Conservation (phyloP, 2,329 filamentous ascomycete species). For the Calonectria ilicicola region DNA sequence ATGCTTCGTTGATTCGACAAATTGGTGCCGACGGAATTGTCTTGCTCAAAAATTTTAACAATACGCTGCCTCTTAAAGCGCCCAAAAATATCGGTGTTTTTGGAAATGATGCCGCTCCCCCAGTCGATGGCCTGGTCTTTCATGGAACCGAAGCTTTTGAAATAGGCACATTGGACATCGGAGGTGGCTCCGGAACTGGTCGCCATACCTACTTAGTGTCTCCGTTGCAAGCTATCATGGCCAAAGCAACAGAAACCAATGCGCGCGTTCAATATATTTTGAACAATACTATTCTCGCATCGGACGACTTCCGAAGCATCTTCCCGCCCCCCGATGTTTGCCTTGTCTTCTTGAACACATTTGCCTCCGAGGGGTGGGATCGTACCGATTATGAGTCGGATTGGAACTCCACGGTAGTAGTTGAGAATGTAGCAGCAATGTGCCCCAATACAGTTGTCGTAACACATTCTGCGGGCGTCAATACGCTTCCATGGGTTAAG, state of each 20-base stretch:
- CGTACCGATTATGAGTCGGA: conserved; percentile 59
- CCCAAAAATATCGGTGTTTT: conserved; percentile 49
- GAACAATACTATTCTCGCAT: conserved; percentile 55
- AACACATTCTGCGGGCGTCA: conserved; percentile 74
- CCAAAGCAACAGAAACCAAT: conserved; percentile 57
- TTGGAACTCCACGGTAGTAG: conserved; percentile 50
- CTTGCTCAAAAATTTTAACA: conserved; percentile 48
- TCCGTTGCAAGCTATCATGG: conserved; percentile 64
- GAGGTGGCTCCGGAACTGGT: conserved; percentile 66
- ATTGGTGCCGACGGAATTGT: conserved; percentile 52
- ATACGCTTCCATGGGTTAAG: conserved; percentile 75
- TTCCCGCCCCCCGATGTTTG: conserved; percentile 70
- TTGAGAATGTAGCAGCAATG: conserved; percentile 70
- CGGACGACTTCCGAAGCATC: conserved; percentile 55
- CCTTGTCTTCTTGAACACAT: conserved; percentile 71
- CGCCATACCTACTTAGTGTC: conserved; percentile 65
- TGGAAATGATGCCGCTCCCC: conserved; percentile 11
- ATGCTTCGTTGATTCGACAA: conserved; percentile 47
- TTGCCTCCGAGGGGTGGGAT: conserved; percentile 71
- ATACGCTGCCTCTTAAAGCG: conserved; percentile 70
- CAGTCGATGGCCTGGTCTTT: background rate
- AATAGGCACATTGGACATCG: conserved; percentile 60
- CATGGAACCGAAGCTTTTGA: background rate
- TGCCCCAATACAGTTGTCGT: conserved; percentile 73
- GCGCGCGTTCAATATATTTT: conserved; percentile 58